phyloP scores from a whole-genome alignment of 2,329 filamentous ascomycete species.

The Geosmithia flava region DNA sequence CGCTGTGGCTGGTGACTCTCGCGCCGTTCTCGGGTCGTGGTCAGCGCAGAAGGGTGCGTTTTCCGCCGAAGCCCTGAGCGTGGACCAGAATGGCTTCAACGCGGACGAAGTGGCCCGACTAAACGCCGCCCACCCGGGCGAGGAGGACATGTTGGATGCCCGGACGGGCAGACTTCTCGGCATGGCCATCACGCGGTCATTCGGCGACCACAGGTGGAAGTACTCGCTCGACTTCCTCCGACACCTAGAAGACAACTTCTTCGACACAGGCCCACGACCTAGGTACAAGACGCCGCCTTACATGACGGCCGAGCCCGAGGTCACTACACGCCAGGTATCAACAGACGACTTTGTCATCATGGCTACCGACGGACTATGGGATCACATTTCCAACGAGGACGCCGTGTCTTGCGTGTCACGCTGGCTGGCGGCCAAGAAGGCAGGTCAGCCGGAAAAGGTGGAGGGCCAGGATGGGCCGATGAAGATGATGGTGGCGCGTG shows the following conservation, averaged over 20 bases:
- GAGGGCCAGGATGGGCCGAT: conserved; percentile 6
- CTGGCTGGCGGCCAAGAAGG: conserved; percentile 30
- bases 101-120: conserved; percentile 42
- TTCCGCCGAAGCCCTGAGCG: conserved; percentile 39
- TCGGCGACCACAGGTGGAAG: conserved; percentile 59
- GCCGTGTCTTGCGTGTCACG: conserved; percentile 43
- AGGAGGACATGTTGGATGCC: conserved; percentile 34
- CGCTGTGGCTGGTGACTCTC: conserved; percentile 55
- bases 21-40: conserved; percentile 47
- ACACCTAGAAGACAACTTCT: not conserved
- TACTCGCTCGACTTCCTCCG: conserved; percentile 33
- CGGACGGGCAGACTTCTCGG: conserved; percentile 49
- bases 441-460: conserved; percentile 10
- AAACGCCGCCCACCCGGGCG: conserved; percentile 45
- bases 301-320: conserved; percentile 52
- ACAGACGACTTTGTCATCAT: conserved; percentile 47
- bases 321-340: conserved; percentile 42
- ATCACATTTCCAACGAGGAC: conserved; percentile 42
- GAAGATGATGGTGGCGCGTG: conserved; percentile 4
- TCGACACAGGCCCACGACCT: conserved; percentile 23
- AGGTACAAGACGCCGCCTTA: conserved; percentile 48
- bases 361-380: conserved; percentile 56
- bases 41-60: conserved; percentile 29
- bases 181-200: conserved; percentile 48
- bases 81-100: conserved; percentile 56